A percentile compares a stretch with the other conserved stretches of the same genome.
Evolutionary conservation across 176 grass and related monocot genomes (phyloP).

Genomic region (Carex myosuroides): DNA sequence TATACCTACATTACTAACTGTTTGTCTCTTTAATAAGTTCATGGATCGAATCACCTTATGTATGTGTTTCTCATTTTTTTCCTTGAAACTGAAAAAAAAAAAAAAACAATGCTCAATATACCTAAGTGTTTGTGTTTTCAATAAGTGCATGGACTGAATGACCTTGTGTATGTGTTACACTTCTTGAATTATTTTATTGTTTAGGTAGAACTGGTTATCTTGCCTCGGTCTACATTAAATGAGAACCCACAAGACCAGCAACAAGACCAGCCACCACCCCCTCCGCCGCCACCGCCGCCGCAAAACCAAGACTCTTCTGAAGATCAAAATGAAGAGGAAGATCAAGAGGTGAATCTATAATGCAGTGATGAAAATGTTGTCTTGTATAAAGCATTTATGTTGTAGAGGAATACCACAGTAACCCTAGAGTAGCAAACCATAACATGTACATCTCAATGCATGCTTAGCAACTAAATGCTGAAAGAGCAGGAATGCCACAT

Average conservation of each 20-base stretch:
- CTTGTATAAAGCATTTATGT: not conserved
- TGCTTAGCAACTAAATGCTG: not conserved
- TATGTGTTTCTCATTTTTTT: not conserved
- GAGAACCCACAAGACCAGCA: constrained; percentile 95
- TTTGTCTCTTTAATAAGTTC: not conserved
- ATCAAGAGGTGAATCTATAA: constrained; percentile 60
- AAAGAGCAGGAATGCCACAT: not conserved
- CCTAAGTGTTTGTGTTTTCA: not conserved
- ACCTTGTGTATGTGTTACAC: not conserved
- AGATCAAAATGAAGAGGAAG: constrained; percentile 86
- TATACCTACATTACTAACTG: not conserved
- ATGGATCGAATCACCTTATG: not conserved
- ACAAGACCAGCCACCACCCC: constrained; percentile 71
- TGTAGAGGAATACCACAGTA: constrained; percentile 11
- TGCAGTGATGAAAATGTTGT: not conserved
- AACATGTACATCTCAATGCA: not conserved
- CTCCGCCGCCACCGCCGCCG: constrained; percentile 78
- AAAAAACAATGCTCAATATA: not conserved
- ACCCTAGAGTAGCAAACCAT: not conserved
- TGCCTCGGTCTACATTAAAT: constrained; percentile 76
- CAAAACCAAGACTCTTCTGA: constrained; percentile 82
- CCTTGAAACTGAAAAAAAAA: not conserved
- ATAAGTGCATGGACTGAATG: not conserved
- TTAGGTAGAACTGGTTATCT: constrained; percentile 97
- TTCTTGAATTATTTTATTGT: constrained; percentile 6